Conservation (phyloP, 148 eudicot species). For the Rhododendron vialii region DNA sequence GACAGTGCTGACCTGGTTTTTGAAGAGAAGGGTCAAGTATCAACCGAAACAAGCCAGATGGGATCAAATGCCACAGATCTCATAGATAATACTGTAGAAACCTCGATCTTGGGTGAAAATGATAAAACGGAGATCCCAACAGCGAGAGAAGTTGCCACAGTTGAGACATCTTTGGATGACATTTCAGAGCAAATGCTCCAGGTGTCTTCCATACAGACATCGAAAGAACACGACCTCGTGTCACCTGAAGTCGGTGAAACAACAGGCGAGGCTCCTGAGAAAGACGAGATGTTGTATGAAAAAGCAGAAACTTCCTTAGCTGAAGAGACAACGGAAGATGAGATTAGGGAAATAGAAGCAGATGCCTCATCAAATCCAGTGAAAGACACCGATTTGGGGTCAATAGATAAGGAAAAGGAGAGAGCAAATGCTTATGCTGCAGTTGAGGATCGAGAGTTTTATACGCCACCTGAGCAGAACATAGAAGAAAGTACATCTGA, state of each 20-base stretch:
- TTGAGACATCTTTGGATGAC: neutral
- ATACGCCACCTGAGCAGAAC: neutral
- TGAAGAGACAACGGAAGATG: conserved; percentile 1
- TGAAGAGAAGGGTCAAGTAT: conserved; percentile 4
- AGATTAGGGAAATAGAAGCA: neutral
- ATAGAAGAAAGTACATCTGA: neutral
- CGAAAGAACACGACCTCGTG: neutral
- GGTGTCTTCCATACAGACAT: neutral
- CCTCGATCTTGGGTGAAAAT: neutral
- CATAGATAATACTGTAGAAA: neutral
- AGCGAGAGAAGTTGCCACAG: conserved; percentile 1
- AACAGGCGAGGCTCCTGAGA: conserved; percentile 11
- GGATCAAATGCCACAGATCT: neutral
- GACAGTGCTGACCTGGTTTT: neutral
- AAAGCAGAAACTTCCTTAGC: conserved; percentile 4
- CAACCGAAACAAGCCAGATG: neutral
- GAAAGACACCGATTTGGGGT: neutral
- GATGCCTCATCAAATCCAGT: neutral
- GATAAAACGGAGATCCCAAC: neutral
- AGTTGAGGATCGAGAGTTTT: neutral
- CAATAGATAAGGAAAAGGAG: neutral
- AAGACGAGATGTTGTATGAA: neutral
- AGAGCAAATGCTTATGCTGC: neutral
- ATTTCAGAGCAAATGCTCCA: conserved; percentile 1
- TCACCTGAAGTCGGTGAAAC: conserved; percentile 3